phyloP scores from a whole-genome alignment of 345 rosid species.

The Arabidopsis arenosa region DNA sequence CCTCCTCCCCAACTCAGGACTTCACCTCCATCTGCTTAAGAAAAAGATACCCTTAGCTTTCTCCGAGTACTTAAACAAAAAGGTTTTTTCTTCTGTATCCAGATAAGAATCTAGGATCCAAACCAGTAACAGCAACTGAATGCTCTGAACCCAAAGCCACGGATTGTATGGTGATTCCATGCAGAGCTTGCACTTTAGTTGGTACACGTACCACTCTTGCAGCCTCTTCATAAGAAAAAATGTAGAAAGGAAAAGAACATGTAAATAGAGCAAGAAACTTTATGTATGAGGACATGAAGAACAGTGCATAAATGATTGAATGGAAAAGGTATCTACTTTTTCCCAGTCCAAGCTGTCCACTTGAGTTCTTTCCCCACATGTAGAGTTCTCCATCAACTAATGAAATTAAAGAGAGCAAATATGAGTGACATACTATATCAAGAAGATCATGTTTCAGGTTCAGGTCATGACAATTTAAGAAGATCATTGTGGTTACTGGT shows the following conservation, averaged over 20 bases:
- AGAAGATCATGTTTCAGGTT: slow-evolving; percentile 2
- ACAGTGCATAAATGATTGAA: neutral
- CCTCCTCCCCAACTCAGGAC: slow-evolving; percentile 94
- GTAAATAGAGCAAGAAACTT: slow-evolving; percentile 19
- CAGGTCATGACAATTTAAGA: slow-evolving; percentile 3
- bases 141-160: slow-evolving; percentile 93
- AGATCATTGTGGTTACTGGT: neutral
- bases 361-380: slow-evolving; percentile 93
- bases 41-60: slow-evolving; percentile 13
- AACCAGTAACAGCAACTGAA: slow-evolving; percentile 89
- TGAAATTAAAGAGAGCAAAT: slow-evolving; percentile 13
- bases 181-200: slow-evolving; percentile 75
- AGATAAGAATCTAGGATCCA: slow-evolving; percentile 38
- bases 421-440: neutral
- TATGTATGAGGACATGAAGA: slow-evolving; percentile 8
- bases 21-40: slow-evolving; percentile 69
- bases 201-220: slow-evolving; percentile 59
- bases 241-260: slow-evolving; percentile 5
- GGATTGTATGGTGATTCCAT: slow-evolving; percentile 63
- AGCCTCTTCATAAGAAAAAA: slow-evolving; percentile 59
- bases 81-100: slow-evolving; percentile 13
- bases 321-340: slow-evolving; percentile 59
- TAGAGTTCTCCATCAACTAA: slow-evolving; percentile 87
- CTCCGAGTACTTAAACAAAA: neutral
- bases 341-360: slow-evolving; percentile 96